A percentile compares a stretch with the other conserved stretches of the same genome.
phyloP scores from a whole-genome alignment of 371 early-diverging fungal genomes.

The Circinella minor region DNA sequence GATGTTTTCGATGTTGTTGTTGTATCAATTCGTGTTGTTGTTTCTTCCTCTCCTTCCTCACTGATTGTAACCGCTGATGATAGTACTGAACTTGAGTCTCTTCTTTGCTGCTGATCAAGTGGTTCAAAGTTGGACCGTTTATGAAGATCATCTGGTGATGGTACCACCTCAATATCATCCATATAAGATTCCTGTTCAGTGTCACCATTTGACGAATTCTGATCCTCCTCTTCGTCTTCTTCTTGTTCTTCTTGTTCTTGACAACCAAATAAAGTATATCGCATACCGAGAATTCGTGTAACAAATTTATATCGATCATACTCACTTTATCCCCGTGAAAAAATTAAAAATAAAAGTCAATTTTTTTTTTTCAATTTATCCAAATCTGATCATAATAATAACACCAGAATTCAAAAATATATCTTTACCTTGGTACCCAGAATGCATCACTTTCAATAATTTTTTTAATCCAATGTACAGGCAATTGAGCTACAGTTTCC shows the following conservation, averaged over 20 bases:
- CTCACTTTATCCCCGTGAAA: slow-evolving; percentile 36
- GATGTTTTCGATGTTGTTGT: neutral
- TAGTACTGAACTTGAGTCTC: neutral
- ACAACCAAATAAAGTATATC: slow-evolving; percentile 7
- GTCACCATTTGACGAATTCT: neutral
- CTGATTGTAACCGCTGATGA: neutral
- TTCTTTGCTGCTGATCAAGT: neutral
- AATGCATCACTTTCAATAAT: slow-evolving; percentile 69
- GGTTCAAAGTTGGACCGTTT: slow-evolving; percentile 23
- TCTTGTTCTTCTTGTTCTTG: neutral
- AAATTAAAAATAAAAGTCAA: neutral
- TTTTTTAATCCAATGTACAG: slow-evolving; percentile 59
- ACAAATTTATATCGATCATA: slow-evolving; percentile 62
- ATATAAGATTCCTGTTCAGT: neutral
- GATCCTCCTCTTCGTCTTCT: slow-evolving; percentile 6
- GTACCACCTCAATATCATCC: slow-evolving; percentile 7
- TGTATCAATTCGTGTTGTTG: neutral
- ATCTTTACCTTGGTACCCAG: slow-evolving; percentile 58
- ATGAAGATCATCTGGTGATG: slow-evolving; percentile 10
- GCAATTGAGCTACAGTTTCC: slow-evolving; percentile 39
- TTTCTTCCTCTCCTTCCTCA: no score
- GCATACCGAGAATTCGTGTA: slow-evolving; percentile 40
- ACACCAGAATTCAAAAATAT: neutral
- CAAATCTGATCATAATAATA: neutral
- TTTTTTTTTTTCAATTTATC: neutral